phyloP scores from a whole-genome alignment of 1,284 basidiomycete genomes.

The Rhizopogon hawkerae region DNA sequence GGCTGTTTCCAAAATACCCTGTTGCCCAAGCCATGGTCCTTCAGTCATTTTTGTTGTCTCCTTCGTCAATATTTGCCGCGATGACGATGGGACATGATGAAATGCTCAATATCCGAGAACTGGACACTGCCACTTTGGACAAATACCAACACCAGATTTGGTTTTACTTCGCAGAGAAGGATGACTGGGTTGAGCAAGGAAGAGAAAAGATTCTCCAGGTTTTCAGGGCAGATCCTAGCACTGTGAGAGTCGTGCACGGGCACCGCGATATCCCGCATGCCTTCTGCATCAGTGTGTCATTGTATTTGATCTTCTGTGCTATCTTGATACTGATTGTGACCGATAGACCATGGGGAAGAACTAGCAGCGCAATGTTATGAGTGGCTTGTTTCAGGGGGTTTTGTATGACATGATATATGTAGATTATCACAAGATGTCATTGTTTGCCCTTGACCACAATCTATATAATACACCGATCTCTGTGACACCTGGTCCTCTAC shows the following conservation, averaged over 20 bases:
- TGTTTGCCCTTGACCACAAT: background rate
- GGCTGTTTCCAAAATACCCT: constrained; percentile 36
- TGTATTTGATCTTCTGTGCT: background rate
- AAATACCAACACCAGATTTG: constrained; percentile 33
- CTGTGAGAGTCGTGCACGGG: constrained; percentile 36
- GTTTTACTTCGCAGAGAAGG: constrained; percentile 47
- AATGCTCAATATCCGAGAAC: constrained; percentile 44
- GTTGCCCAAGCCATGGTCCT: constrained; percentile 38
- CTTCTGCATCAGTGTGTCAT: constrained; percentile 52
- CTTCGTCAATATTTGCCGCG: constrained; percentile 36
- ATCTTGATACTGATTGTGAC: background rate
- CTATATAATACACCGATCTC: background rate
- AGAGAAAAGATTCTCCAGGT: constrained; percentile 32
- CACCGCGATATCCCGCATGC: constrained; percentile 46
- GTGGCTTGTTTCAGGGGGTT: constrained; percentile 35
- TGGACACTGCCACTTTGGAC: constrained; percentile 37
- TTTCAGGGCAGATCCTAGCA: constrained; percentile 28
- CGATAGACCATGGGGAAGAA: constrained; percentile 42
- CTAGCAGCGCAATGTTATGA: constrained; percentile 39
- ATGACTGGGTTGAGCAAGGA: constrained; percentile 54
- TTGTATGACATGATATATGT: constrained; percentile 6
- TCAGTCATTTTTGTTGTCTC: constrained; percentile 38
- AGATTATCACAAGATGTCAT: background rate
- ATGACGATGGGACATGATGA: constrained; percentile 55
- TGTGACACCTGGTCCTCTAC: background rate